Conservation (phyloP, 2,329 filamentous ascomycete species). For the Pestalotiopsis sp. region DNA sequence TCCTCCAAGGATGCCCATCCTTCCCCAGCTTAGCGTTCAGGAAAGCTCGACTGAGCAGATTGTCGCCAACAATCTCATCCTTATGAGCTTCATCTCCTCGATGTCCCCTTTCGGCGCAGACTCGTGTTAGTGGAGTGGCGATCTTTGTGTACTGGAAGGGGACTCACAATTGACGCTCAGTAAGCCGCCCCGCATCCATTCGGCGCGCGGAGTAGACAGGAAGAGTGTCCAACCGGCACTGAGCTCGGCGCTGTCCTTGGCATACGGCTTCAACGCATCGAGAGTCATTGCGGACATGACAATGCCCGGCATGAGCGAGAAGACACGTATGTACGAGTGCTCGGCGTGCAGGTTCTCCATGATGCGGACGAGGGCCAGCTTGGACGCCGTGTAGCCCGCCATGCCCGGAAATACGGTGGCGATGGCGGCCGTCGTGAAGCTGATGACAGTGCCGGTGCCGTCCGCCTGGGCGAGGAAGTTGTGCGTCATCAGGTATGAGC, state of each 20-base stretch:
- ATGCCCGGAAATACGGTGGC: slow-evolving; percentile 15
- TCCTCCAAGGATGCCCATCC: slow-evolving; percentile 21
- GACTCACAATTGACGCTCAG: slow-evolving; percentile 21
- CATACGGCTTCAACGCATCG: slow-evolving; percentile 10
- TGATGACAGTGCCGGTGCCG: slow-evolving; percentile 20
- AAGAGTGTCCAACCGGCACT: slow-evolving; percentile 13
- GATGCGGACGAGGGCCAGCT: slow-evolving; percentile 19
- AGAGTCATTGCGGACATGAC: slow-evolving; percentile 13
- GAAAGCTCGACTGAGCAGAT: slow-evolving; percentile 19
- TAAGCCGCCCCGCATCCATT: slow-evolving; percentile 23
- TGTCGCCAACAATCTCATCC: slow-evolving; percentile 21
- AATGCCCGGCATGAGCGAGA: slow-evolving; percentile 14
- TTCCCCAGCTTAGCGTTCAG: slow-evolving; percentile 24
- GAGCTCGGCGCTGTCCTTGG: slow-evolving; percentile 10
- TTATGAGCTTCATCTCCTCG: slow-evolving; percentile 24
- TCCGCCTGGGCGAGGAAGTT: slow-evolving; percentile 21
- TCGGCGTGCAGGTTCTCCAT: slow-evolving; percentile 23
- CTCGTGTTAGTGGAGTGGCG: slow-evolving; percentile 14
- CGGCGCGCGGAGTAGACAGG: slow-evolving; percentile 16
- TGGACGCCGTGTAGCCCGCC: slow-evolving; percentile 21
- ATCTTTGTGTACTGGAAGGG: slow-evolving; percentile 14
- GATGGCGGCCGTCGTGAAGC: slow-evolving; percentile 17
- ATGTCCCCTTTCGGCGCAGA: slow-evolving; percentile 21
- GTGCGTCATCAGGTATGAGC: slow-evolving; percentile 20
- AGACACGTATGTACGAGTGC: slow-evolving; percentile 10